Conservation (phyloP, 2,329 filamentous ascomycete genomes). For the Fusarium chuoi region DNA sequence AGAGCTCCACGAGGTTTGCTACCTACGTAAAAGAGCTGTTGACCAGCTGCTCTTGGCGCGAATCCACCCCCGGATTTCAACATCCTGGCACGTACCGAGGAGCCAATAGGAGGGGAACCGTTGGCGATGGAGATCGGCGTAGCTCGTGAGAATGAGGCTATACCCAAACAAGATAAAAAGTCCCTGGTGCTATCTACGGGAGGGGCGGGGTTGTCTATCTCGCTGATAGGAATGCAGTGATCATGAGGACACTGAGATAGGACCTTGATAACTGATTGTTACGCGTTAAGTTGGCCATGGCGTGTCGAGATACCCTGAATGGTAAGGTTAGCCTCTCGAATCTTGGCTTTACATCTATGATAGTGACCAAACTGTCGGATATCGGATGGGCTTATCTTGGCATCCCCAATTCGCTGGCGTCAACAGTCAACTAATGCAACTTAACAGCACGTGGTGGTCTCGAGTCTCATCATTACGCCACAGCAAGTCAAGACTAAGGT, state of each 20-base stretch:
- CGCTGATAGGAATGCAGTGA: neutral
- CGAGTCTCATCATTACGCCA: neutral
- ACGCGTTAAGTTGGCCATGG: neutral
- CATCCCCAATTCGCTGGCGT: neutral
- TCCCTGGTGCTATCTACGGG: constrained; percentile 15
- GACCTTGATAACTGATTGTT: neutral
- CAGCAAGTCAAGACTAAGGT: neutral
- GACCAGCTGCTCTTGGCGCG: neutral
- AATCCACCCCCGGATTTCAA: constrained; percentile 17
- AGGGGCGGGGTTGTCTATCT: constrained; percentile 12
- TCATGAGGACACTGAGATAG: constrained; percentile 9
- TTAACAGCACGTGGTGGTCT: neutral
- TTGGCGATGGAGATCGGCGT: constrained; percentile 3
- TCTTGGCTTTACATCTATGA: neutral
- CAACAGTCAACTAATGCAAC: neutral
- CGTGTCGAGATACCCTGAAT: neutral
- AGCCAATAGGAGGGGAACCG: constrained; percentile 15
- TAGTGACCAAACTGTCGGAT: neutral
- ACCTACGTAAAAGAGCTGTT: constrained; percentile 1
- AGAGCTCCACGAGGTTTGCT: neutral
- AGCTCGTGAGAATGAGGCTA: constrained; percentile 5
- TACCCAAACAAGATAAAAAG: constrained; percentile 29
- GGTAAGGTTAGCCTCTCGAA: neutral
- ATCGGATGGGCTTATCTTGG: neutral
- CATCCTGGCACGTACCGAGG: neutral